Conservation (phyloP, 768 basidiomycete genomes). For the Mycena albidolilacea region DNA sequence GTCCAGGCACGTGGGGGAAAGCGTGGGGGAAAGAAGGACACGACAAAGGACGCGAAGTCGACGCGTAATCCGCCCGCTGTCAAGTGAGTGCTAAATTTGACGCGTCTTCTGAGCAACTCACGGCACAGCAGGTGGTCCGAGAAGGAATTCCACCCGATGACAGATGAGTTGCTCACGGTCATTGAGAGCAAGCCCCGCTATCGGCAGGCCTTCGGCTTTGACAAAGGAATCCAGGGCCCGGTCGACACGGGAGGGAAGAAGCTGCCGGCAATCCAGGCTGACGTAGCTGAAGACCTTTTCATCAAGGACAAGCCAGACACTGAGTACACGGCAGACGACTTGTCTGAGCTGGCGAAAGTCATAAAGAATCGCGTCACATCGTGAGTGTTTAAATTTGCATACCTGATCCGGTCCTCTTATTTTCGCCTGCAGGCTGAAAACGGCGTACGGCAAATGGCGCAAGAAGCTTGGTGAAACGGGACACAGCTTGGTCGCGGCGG, state of each 20-base stretch:
- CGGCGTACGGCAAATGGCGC: background rate
- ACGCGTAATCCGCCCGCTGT: too few species aligned
- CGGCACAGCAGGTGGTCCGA: too few species aligned
- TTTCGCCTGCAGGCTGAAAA: slow-evolving; percentile 4
- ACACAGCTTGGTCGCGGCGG: background rate
- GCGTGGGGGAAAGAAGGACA: too few species aligned
- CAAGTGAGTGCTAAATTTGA: too few species aligned
- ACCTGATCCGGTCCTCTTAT: background rate
- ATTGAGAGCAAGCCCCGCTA: slow-evolving; percentile 41
- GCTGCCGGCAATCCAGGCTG: background rate
- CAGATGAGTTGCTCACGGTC: slow-evolving; percentile 35
- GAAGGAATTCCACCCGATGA: too few species aligned
- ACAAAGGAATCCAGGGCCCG: slow-evolving; percentile 19
- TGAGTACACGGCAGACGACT: slow-evolving; percentile 4
- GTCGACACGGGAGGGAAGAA: slow-evolving; percentile 34
- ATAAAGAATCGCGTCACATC: slow-evolving; percentile 8
- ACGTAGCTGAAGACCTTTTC: slow-evolving; percentile 6
- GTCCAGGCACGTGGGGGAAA: too few species aligned
- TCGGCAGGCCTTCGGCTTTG: slow-evolving; percentile 43
- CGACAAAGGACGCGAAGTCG: too few species aligned
- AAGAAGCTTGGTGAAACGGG: slow-evolving; percentile 3
- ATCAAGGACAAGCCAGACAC: background rate
- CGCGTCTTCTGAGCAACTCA: too few species aligned
- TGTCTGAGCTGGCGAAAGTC: background rate
- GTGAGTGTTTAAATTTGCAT: background rate